Percentiles rank a stretch among this genome's conserved stretches.
These are phyloP conservation scores for Anisodus tanguticus DNA, from an alignment of 257 asterid genomes.

Conservation along the genomic window DNA sequence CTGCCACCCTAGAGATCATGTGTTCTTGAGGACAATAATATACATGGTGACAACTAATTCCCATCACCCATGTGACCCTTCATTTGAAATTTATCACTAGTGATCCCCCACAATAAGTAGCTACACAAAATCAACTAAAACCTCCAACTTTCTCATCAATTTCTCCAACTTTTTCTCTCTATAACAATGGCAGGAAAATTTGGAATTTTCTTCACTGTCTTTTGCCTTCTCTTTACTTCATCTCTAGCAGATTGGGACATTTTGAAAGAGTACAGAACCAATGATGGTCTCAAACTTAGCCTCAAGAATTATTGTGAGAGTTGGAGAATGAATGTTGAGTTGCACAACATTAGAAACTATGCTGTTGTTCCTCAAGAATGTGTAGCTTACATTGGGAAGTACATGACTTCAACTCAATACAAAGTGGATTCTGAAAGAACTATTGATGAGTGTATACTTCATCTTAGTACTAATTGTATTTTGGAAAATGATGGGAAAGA, in stretches of 20 bases:
- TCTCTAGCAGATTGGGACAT: conserved; percentile 71
- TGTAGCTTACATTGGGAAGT: conserved; percentile 55
- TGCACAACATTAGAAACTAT: conserved; percentile 59
- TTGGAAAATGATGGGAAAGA: conserved; percentile 63
- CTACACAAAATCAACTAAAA: conserved; percentile 32
- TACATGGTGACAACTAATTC: conserved; percentile 39
- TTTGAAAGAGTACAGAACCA: conserved; percentile 43
- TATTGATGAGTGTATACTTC: conserved; percentile 54
- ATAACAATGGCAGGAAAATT: conserved; percentile 44
- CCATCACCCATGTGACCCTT: conserved; percentile 42
- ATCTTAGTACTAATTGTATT: conserved; percentile 52
- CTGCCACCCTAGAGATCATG: conserved; percentile 33
- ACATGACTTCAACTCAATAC: conserved; percentile 79
- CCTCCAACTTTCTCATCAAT: background rate
- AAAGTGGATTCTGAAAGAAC: conserved; percentile 68
- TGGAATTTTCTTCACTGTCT: conserved; percentile 37
- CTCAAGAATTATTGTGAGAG: conserved; percentile 75
- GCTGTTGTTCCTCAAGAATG: conserved; percentile 76
- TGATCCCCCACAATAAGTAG: background rate
- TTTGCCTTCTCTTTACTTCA: conserved; percentile 39
- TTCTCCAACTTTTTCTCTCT: background rate
- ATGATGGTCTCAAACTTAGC: conserved; percentile 51
- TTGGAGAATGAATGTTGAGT: conserved; percentile 83
- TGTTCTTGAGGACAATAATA: conserved; percentile 3
- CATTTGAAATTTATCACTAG: background rate